Conservation (phyloP, 805 yeast species). For the Cyberlindnera suaveolens region DNA sequence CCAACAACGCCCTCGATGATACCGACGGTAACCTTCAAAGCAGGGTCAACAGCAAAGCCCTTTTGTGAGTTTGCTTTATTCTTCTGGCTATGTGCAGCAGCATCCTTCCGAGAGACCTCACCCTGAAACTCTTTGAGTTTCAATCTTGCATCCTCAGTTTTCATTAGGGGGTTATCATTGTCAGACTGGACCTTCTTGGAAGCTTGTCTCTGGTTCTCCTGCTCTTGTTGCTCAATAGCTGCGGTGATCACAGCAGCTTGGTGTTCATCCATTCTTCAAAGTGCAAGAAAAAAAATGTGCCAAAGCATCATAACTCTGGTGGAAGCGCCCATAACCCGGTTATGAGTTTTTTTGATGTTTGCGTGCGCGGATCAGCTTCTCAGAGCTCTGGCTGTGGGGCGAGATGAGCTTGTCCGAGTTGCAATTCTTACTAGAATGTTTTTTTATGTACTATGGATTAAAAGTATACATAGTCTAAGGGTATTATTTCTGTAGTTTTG, state of each 20-base stretch:
- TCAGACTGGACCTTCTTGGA: not conserved
- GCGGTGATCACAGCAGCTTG: conserved; percentile 21
- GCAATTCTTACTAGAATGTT: no score
- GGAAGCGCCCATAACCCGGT: conserved; percentile 5
- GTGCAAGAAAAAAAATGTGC: not conserved
- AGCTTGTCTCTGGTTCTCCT: conserved; percentile 2
- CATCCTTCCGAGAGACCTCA: not conserved
- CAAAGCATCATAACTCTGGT: not conserved
- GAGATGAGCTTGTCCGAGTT: no score
- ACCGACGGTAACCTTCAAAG: conserved; percentile 20
- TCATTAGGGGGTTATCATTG: no score
- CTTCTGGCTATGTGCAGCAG: not conserved
- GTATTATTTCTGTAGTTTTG: conserved; percentile 26
- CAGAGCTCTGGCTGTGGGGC: no score
- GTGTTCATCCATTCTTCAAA: conserved; percentile 6
- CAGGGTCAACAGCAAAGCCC: conserved; percentile 19
- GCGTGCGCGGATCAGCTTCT: no score
- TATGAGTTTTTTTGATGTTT: not conserved
- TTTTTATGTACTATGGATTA: no score
- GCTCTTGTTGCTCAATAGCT: conserved; percentile 34
- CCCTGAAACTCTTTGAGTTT: no score
- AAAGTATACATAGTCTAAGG: no score
- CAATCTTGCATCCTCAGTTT: no score
- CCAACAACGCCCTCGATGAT: conserved; percentile 17
- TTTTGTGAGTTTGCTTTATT: not conserved